Evolutionary conservation across 129 eudicot genomes (phyloP).

Genomic region (Arctium lappa): DNA sequence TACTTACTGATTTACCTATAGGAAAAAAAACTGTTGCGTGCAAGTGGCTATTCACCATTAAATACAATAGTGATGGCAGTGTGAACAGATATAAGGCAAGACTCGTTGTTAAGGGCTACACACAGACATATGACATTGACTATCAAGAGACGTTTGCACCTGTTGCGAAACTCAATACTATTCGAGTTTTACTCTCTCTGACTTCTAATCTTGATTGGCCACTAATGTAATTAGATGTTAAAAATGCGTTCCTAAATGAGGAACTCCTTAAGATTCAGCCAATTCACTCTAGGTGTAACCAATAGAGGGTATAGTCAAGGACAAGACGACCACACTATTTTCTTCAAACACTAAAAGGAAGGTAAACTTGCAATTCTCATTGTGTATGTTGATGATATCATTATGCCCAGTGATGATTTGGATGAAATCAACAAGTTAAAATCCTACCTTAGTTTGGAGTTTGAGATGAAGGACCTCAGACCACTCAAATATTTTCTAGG

Average conservation of each 20-base stretch:
- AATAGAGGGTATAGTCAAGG: neutral
- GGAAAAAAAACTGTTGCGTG: neutral
- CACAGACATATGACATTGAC: neutral
- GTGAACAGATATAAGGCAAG: neutral
- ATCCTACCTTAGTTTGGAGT: neutral
- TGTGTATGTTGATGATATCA: neutral
- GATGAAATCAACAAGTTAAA: neutral
- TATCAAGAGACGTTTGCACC: neutral
- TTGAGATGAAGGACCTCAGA: neutral
- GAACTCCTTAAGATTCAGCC: neutral
- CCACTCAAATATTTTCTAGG: neutral
- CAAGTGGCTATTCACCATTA: neutral
- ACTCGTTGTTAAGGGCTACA: neutral
- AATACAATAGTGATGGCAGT: neutral
- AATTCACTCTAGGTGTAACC: neutral
- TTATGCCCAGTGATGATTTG: neutral
- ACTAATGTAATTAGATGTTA: neutral
- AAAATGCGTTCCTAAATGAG: neutral
- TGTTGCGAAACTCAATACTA: neutral
- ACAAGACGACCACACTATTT: neutral
- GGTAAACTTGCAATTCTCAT: neutral
- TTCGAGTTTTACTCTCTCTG: neutral
- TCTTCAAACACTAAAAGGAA: neutral
- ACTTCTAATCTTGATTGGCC: neutral
- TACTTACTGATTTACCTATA: neutral